Conservation (phyloP, 768 basidiomycete genomes). For the Jaapia argillacea region DNA sequence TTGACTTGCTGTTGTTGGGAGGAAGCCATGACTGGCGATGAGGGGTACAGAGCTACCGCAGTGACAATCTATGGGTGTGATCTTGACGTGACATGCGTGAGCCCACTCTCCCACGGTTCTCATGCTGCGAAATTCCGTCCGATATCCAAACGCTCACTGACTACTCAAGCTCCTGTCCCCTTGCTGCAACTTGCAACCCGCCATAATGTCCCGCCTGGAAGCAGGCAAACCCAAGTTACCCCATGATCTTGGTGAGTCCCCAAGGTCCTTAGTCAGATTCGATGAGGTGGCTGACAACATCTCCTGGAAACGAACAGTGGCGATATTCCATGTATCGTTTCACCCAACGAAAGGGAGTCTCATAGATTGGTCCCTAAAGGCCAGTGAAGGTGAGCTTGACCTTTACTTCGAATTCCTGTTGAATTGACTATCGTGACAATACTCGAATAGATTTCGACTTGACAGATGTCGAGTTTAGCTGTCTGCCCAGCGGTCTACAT, state of each 20-base stretch:
- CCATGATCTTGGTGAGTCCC: slow-evolving; percentile 41
- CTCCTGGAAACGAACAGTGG: slow-evolving; percentile 38
- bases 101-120: no score
- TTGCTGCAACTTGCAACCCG: no score
- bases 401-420: neutral
- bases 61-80: no score
- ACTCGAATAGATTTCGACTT: slow-evolving; percentile 45
- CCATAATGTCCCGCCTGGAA: no score
- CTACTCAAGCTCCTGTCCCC: no score
- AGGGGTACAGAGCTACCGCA: no score
- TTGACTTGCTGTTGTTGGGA: slow-evolving; percentile 61
- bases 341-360: slow-evolving; percentile 76
- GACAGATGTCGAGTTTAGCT: slow-evolving; percentile 69
- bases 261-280: neutral
- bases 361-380: slow-evolving; percentile 71
- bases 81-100: no score
- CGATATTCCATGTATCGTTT: slow-evolving; percentile 78
- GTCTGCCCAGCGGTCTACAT: slow-evolving; percentile 76
- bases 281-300: neutral
- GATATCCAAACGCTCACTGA: no score
- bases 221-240: no score
- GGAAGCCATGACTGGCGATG: slow-evolving; percentile 24
- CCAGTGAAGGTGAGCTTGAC: slow-evolving; percentile 44
- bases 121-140: no score
- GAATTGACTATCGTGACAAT: no score